Evolutionary conservation across 352 stramenopile species (phyloP).

Genomic region (Pythium aquatile): DNA sequence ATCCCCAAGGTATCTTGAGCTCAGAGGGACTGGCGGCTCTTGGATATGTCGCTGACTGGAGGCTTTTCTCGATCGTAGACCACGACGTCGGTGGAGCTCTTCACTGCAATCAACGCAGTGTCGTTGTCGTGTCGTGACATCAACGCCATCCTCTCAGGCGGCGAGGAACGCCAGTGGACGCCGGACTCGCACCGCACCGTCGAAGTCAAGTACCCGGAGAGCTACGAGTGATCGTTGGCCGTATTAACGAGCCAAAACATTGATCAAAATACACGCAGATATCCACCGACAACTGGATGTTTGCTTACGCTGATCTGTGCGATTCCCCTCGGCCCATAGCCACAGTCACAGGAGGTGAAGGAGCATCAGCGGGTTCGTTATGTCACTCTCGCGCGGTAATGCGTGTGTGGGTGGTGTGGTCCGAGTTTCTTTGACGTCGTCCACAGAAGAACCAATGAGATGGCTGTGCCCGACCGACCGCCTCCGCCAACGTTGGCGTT

Average conservation of each 20-base stretch:
- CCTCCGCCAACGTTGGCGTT: constrained; percentile 16
- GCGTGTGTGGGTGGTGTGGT: constrained; percentile 17
- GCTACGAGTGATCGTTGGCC: constrained; percentile 47
- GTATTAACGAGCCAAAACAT: too few relatives aligned
- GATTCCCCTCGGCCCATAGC: too few relatives aligned
- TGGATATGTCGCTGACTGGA: not conserved
- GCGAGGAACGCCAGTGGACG: constrained; percentile 59
- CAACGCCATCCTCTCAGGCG: constrained; percentile 59
- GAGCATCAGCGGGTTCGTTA: not conserved
- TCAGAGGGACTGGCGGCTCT: not conserved
- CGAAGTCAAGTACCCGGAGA: constrained; percentile 70
- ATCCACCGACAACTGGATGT: too few relatives aligned
- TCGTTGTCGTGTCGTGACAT: constrained; percentile 74
- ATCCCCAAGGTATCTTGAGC: constrained; percentile 46
- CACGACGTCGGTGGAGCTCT: constrained; percentile 58
- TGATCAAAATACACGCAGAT: too few relatives aligned
- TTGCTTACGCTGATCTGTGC: too few relatives aligned
- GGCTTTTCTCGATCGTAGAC: constrained; percentile 23
- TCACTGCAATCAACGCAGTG: constrained; percentile 61
- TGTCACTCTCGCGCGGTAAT: constrained; percentile 17
- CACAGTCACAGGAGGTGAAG: too few relatives aligned
- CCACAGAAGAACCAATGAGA: constrained; percentile 22
- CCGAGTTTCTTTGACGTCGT: constrained; percentile 6
- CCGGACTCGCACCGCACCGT: constrained; percentile 62
- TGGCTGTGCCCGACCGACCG: constrained; percentile 4